Base-by-base conservation (phyloP, 192 early-diverging fungal species). In the Coemansia sp. region DNA sequence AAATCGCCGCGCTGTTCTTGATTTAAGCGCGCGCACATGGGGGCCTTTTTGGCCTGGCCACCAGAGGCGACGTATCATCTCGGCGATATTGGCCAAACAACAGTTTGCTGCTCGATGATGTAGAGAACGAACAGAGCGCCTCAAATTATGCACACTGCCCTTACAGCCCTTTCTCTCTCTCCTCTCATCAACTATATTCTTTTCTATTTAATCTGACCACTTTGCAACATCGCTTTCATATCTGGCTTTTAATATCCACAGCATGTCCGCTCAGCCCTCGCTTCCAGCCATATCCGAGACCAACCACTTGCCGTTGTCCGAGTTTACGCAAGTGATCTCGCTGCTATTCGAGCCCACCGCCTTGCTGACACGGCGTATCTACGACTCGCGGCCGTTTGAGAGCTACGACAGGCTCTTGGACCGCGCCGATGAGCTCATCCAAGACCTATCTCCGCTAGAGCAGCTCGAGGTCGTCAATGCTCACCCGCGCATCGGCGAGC, bases 401-500 rank as follows among this genome's bases (percentile, higher is more conserved):
- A 87, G 87, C 61, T 96, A 93, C 76, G 72, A 70, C 10, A 62
- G 79, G 53, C 84, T 96, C 7, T 87, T 96, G 66, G 88, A 91
- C 61, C 70, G 73, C 40, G 79, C 87, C 62, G 59, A 69, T 21
- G 63, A 86, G 62, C 83, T 86, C 62, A 80, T 86, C 39, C 66
- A 79, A 43, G 72, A 86, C 30, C 77, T 93, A 46, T 87, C 80
- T 39, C 63, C 85, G 0, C 73, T 85, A 38, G 91, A 94, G 74
- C 87, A 92, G 69, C 74, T 94, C 32, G 88, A 87, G 19, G 87
- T 97, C 11, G 88, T 97, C 69, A 95, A 95, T 74, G 94, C 94
- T 3, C 95, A 97, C 71, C 93, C 95, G 26, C 87, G 93, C 23
- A 93, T 97, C 67, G 95, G 95, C 64, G 91, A 89, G 44, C 86